Percentiles rank a stretch among this genome's conserved stretches.
These are phyloP conservation scores for Huntiella abstrusa DNA, from an alignment of 2,329 filamentous ascomycete genomes.

Conservation along the genomic window DNA sequence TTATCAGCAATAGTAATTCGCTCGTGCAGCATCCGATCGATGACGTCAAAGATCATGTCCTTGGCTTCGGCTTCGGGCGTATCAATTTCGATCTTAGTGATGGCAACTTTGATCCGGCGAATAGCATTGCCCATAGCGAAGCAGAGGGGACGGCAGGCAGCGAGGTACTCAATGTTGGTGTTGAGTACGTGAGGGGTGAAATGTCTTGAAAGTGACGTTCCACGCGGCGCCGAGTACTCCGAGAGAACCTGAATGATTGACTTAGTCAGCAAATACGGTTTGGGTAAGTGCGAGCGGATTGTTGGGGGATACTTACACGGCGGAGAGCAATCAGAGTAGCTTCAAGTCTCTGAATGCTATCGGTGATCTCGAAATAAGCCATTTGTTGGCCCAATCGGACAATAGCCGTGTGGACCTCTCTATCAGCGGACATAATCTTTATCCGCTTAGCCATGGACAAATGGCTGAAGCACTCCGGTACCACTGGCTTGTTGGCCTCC, in stretches of 20 bases:
- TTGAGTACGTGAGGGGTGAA: slow-evolving; percentile 81
- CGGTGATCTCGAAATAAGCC: slow-evolving; percentile 70
- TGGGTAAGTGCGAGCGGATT: neutral
- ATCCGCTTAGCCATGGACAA: slow-evolving; percentile 48
- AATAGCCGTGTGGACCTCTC: slow-evolving; percentile 72
- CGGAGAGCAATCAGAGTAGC: slow-evolving; percentile 82
- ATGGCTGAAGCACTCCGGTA: slow-evolving; percentile 63
- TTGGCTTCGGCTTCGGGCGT: slow-evolving; percentile 69
- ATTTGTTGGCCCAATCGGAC: slow-evolving; percentile 78
- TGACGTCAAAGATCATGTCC: slow-evolving; percentile 54
- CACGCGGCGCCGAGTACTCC: slow-evolving; percentile 75
- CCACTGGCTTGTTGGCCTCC: slow-evolving; percentile 35
- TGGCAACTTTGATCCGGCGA: slow-evolving; percentile 79
- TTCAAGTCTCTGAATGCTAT: slow-evolving; percentile 74
- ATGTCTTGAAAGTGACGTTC: slow-evolving; percentile 73
- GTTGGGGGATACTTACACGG: slow-evolving; percentile 33
- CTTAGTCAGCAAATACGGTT: slow-evolving; percentile 10
- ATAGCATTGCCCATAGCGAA: slow-evolving; percentile 97
- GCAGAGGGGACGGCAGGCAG: slow-evolving; percentile 83
- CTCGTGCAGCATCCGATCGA: slow-evolving; percentile 81
- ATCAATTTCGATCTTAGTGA: slow-evolving; percentile 77
- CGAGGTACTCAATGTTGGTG: slow-evolving; percentile 87
- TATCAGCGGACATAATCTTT: slow-evolving; percentile 38
- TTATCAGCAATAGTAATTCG: slow-evolving; percentile 74
- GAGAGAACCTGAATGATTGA: slow-evolving; percentile 50